phyloP scores from a whole-genome alignment of 2,329 filamentous ascomycete genomes.

The Diaporthe citriasiana region DNA sequence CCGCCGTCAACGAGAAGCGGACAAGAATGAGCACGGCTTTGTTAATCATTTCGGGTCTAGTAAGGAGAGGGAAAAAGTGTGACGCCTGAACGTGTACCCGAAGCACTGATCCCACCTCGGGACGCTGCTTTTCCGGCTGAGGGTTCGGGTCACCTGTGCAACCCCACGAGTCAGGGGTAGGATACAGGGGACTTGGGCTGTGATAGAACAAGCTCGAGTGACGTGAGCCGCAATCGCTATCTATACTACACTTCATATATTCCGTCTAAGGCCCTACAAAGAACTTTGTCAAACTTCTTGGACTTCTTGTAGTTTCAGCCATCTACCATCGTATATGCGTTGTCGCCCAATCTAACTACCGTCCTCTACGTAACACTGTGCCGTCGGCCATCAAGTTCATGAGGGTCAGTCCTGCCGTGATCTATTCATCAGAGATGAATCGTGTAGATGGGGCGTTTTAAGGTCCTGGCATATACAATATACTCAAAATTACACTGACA shows the following conservation, averaged over 20 bases:
- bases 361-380: not conserved
- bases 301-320: constrained; percentile 4
- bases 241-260: constrained; percentile 1
- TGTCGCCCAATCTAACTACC: not conserved
- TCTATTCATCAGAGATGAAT: no score
- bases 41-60: not conserved
- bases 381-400: not conserved
- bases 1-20: constrained; percentile 13
- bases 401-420: no score
- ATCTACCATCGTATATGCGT: not conserved
- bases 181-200: not conserved
- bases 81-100: not conserved
- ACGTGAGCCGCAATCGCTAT: not conserved
- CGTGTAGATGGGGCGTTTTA: not conserved
- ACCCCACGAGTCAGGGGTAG: not conserved
- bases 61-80: not conserved
- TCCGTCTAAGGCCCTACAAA: not conserved
- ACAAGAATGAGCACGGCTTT: not conserved
- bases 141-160: constrained; percentile 20
- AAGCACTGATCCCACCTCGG: not conserved
- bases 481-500: not conserved
- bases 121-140: not conserved
- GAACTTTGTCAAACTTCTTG: constrained; percentile 15
- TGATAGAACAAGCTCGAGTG: not conserved
- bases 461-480: not conserved